A percentile compares a stretch with the other conserved stretches of the same genome.
Conservation (phyloP, 495 filamentous ascomycete genomes). For the Parachaetomium inaequale region DNA sequence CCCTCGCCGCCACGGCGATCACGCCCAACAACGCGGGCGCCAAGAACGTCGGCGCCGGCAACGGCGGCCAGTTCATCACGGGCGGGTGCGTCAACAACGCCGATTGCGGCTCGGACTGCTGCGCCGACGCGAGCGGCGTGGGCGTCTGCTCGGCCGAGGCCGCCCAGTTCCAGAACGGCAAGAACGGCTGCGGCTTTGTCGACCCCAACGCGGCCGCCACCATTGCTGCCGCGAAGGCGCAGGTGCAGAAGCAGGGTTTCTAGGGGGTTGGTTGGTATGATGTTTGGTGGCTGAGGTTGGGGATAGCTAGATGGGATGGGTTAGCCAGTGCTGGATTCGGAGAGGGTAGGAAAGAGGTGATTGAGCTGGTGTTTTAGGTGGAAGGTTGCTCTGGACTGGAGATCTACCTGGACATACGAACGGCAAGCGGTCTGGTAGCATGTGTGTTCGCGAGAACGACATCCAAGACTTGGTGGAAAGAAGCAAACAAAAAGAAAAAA, state of each 20-base stretch:
- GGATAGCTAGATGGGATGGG: too few species aligned
- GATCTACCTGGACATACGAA: too few species aligned
- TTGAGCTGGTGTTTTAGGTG: too few species aligned
- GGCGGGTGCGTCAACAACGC: constrained; percentile 46
- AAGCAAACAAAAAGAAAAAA: too few species aligned
- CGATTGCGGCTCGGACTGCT: constrained; percentile 44
- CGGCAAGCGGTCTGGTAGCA: too few species aligned
- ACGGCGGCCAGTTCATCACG: constrained; percentile 51
- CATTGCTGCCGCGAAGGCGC: constrained; percentile 40
- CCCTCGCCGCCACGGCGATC: constrained; percentile 32
- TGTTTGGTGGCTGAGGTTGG: too few species aligned
- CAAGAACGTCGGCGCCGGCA: constrained; percentile 50
- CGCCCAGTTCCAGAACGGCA: constrained; percentile 40
- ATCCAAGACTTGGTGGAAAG: too few species aligned
- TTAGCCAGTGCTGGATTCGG: too few species aligned
- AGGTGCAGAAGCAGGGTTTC: constrained; percentile 44
- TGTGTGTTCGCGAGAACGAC: too few species aligned
- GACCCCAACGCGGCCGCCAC: constrained; percentile 42
- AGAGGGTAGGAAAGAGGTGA: too few species aligned
- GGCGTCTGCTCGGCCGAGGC: constrained; percentile 45
- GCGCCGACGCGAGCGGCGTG: constrained; percentile 35
- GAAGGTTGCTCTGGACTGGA: too few species aligned
- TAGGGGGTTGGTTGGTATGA: constrained; percentile 14
- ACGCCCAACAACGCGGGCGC: constrained; percentile 43
- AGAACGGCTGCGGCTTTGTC: constrained; percentile 43